Conservation (phyloP, 2,329 filamentous ascomycete species). For the Aspergillus pseudoviridinutans region DNA sequence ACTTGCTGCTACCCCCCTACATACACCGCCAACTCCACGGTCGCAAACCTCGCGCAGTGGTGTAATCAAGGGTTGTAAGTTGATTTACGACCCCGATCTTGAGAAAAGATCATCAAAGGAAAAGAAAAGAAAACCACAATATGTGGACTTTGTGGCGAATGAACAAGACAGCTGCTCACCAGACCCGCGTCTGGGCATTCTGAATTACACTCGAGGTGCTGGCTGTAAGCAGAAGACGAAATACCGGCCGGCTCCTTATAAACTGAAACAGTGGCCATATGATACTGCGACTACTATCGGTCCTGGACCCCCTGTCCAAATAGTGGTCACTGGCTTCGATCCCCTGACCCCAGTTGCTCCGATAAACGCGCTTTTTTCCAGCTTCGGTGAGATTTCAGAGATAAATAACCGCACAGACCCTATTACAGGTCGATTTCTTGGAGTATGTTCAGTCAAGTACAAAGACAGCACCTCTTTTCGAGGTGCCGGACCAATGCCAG, state of each 20-base stretch:
- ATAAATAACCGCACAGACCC: constrained; percentile 95
- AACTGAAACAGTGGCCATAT: constrained; percentile 74
- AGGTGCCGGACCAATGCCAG: constrained; percentile 56
- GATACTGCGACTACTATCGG: constrained; percentile 81
- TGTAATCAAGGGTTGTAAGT: constrained; percentile 55
- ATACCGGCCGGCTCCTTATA: constrained; percentile 72
- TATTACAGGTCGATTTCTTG: constrained; percentile 87
- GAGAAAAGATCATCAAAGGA: constrained; percentile 57
- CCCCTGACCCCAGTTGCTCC: constrained; percentile 69
- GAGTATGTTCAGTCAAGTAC: constrained; percentile 88
- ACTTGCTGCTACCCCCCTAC: constrained; percentile 37
- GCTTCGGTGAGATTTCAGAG: constrained; percentile 68
- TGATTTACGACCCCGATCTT: constrained; percentile 60
- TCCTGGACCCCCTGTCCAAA: constrained; percentile 81
- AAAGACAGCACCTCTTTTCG: constrained; percentile 61
- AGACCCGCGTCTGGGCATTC: constrained; percentile 74
- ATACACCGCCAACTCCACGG: constrained; percentile 44
- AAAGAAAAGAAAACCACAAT: constrained; percentile 51
- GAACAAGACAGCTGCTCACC: constrained; percentile 61
- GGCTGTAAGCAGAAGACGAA: constrained; percentile 65
- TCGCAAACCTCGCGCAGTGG: constrained; percentile 49
- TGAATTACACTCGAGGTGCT: constrained; percentile 58
- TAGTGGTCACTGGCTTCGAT: constrained; percentile 95
- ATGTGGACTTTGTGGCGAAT: constrained; percentile 50
- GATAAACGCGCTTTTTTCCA: constrained; percentile 38